Evolutionary conservation across 1,139 yeast species (phyloP).

Genomic region (Suhomyces wounanorum): DNA sequence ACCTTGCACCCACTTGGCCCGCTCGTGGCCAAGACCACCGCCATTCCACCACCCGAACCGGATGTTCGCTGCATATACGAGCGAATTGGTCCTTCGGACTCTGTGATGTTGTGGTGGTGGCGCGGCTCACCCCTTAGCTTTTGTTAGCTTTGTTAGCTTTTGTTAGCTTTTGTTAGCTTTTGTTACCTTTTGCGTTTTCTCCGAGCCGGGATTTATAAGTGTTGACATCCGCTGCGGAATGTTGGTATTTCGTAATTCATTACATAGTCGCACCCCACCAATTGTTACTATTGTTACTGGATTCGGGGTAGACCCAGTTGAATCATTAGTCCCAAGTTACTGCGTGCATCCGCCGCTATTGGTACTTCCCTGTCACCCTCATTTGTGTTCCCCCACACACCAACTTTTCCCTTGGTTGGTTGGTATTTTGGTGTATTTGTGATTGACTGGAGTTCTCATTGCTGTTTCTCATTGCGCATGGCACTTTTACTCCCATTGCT

Average conservation of each 20-base stretch:
- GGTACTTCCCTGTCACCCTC: not conserved
- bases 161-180: no score
- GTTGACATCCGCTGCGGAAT: not conserved
- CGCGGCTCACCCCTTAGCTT: not conserved
- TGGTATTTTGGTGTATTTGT: no score
- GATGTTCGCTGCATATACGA: not conserved
- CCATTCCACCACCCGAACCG: not conserved
- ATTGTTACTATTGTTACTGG: not conserved
- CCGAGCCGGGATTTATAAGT: not conserved
- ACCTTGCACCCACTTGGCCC: not conserved
- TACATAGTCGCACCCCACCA: not conserved
- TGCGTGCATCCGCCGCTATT: no score
- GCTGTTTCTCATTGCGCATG: no score
- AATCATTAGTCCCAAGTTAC: no score
- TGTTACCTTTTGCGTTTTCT: no score
- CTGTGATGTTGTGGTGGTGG: not conserved
- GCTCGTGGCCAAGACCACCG: not conserved
- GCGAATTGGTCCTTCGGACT: not conserved
- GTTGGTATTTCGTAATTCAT: not conserved
- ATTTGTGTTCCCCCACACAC: not conserved
- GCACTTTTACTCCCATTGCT: not conserved
- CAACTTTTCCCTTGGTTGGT: not conserved
- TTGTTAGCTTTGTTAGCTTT: no score
- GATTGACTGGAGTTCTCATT: no score
- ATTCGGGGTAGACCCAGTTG: not conserved